These are phyloP conservation scores for Rhizoclosmatium globosum DNA, from an alignment of 192 early-diverging fungal genomes.

Conservation along the genomic window DNA sequence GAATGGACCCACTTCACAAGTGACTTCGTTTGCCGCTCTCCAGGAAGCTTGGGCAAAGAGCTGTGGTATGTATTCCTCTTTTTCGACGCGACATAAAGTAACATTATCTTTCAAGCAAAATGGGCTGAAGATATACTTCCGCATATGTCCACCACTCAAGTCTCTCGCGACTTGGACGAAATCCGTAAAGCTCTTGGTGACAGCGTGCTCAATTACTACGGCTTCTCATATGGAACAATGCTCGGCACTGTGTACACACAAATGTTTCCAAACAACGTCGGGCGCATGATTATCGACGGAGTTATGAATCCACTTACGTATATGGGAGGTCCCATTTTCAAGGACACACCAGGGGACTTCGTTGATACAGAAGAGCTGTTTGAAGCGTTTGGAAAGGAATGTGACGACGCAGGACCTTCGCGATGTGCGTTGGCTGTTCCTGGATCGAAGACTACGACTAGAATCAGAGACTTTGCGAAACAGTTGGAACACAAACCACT, in stretches of 20 bases:
- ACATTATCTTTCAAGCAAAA: constrained; percentile 16
- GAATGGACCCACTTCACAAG: not conserved
- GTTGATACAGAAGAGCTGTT: constrained; percentile 30
- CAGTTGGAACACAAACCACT: constrained; percentile 30
- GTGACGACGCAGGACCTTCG: constrained; percentile 46
- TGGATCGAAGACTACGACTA: not conserved
- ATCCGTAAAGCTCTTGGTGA: constrained; percentile 41
- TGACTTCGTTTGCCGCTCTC: not conserved
- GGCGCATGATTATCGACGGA: constrained; percentile 44
- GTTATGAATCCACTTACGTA: constrained; percentile 42
- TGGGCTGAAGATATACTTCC: constrained; percentile 30
- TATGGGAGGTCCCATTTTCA: constrained; percentile 6
- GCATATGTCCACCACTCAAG: constrained; percentile 26
- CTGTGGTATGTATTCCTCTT: constrained; percentile 9
- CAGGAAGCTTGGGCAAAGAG: constrained; percentile 21
- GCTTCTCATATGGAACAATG: constrained; percentile 45
- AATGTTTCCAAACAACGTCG: constrained; percentile 52
- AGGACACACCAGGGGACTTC: constrained; percentile 2
- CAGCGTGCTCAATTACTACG: constrained; percentile 37
- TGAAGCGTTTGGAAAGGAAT: constrained; percentile 40
- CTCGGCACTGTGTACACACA: constrained; percentile 48
- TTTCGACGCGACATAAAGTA: not conserved
- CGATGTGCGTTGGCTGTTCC: constrained; percentile 38
- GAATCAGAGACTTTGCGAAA: constrained; percentile 14
- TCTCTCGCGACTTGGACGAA: constrained; percentile 47